Conservation (phyloP, 2,329 filamentous ascomycete species). For the Teratosphaeria zuluensis region DNA sequence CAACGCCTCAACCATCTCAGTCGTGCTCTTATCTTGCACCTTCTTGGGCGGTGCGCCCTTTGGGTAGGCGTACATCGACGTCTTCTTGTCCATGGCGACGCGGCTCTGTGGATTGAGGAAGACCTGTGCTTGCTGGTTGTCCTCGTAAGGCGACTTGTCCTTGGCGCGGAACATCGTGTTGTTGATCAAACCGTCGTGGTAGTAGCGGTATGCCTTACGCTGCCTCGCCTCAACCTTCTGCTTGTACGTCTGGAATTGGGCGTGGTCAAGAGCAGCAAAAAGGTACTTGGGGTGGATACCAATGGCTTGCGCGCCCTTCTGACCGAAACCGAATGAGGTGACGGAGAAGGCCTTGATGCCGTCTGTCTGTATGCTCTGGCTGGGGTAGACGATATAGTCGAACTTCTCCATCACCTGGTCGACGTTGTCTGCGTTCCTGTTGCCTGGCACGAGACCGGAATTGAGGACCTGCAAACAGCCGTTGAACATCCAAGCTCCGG, state of each 20-base stretch:
- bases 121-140: slow-evolving; percentile 75
- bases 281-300: slow-evolving; percentile 96
- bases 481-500: slow-evolving; percentile 99
- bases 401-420: slow-evolving; percentile 96
- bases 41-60: slow-evolving; percentile 57
- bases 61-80: slow-evolving; percentile 65
- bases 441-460: slow-evolving; percentile 85
- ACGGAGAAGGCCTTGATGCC: slow-evolving; percentile 98
- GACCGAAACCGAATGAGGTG: slow-evolving; percentile 97
- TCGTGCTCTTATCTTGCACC: slow-evolving; percentile 58
- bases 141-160: slow-evolving; percentile 78
- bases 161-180: slow-evolving; percentile 97
- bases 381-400: slow-evolving; percentile 95
- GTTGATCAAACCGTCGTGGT: slow-evolving; percentile 97
- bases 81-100: slow-evolving; percentile 78
- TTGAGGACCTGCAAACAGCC: slow-evolving; percentile 93
- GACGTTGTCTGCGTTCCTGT: slow-evolving; percentile 96
- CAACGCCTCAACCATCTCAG: slow-evolving; percentile 66
- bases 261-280: slow-evolving; percentile 83
- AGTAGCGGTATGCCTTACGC: slow-evolving; percentile 98
- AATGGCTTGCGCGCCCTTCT: slow-evolving; percentile 96
- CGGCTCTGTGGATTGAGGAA: slow-evolving; percentile 92
- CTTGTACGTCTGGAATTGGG: slow-evolving; percentile 72
- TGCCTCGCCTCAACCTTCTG: slow-evolving; percentile 84
- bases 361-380: slow-evolving; percentile 89